phyloP scores from a whole-genome alignment of 208 protist genomes.

The Tritrichomonas musculus region DNA sequence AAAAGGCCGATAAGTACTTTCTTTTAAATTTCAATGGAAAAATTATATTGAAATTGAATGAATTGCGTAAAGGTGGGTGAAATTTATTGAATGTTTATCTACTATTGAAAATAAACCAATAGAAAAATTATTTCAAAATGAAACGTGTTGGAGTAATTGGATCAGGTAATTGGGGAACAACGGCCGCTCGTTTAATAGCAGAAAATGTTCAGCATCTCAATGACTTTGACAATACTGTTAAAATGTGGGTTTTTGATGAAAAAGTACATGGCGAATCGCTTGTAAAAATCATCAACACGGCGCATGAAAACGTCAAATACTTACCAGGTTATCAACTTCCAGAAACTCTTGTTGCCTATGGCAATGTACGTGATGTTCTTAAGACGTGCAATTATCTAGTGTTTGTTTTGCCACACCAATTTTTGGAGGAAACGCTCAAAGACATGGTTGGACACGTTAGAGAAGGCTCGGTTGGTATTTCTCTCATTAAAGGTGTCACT shows the following conservation, averaged over 20 bases:
- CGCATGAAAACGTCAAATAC: slow-evolving; percentile 51
- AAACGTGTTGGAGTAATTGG: background rate
- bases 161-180: slow-evolving; percentile 8
- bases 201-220: background rate
- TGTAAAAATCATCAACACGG: slow-evolving; percentile 47
- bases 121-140: too few species aligned
- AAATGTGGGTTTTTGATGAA: slow-evolving; percentile 48
- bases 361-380: background rate
- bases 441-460: background rate
- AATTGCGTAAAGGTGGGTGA: too few species aligned
- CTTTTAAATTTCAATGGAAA: too few species aligned
- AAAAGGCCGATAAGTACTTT: too few species aligned
- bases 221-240: background rate
- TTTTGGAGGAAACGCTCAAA: background rate
- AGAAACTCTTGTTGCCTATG: slow-evolving; percentile 37
- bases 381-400: slow-evolving; percentile 37
- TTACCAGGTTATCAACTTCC: slow-evolving; percentile 41
- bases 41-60: too few species aligned
- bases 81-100: too few species aligned
- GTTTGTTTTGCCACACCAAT: slow-evolving; percentile 44
- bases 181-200: background rate
- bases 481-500: background rate
- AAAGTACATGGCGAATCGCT: slow-evolving; percentile 45
- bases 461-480: background rate
- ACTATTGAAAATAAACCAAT: too few species aligned